These are phyloP conservation scores for Amanita polypyramis DNA, from an alignment of 768 basidiomycete genomes.

Conservation along the genomic window DNA sequence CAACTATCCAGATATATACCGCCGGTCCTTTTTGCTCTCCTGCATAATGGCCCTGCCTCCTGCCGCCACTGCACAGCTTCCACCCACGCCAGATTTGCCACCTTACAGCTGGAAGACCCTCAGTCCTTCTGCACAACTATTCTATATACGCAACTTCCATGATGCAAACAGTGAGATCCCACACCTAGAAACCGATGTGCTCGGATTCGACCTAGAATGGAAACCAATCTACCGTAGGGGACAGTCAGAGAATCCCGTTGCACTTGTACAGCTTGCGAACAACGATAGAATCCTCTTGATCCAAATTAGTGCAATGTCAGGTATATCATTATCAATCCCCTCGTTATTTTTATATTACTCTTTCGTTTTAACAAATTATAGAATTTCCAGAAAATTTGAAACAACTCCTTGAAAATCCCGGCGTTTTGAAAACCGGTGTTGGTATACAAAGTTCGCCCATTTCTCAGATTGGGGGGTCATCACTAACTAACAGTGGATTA, in stretches of 20 bases:
- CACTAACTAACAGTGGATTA: constrained; percentile 6
- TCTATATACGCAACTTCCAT: constrained; percentile 25
- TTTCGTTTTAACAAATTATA: constrained; percentile 15
- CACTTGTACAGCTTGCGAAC: constrained; percentile 65
- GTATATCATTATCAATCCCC: constrained; percentile 17
- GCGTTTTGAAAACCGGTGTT: constrained; percentile 61
- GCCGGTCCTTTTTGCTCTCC: not conserved
- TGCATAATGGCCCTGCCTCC: not conserved
- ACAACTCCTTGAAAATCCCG: constrained; percentile 39
- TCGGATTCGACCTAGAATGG: constrained; percentile 80
- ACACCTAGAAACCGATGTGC: constrained; percentile 19
- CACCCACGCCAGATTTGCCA: constrained; percentile 14
- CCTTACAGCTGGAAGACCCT: constrained; percentile 27
- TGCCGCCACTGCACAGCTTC: constrained; percentile 5
- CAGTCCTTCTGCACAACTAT: constrained; percentile 18
- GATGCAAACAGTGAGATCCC: constrained; percentile 23
- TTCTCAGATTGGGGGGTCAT: constrained; percentile 7
- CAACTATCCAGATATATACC: not conserved
- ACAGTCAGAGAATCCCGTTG: constrained; percentile 50
- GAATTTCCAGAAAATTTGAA: constrained; percentile 44
- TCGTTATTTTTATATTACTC: constrained; percentile 8
- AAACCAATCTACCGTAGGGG: constrained; percentile 50
- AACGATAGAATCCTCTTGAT: constrained; percentile 45
- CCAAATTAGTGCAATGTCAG: constrained; percentile 53
- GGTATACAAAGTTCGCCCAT: constrained; percentile 52